phyloP scores from a whole-genome alignment of 2,329 filamentous ascomycete species.

The Cladosporium phlei region DNA sequence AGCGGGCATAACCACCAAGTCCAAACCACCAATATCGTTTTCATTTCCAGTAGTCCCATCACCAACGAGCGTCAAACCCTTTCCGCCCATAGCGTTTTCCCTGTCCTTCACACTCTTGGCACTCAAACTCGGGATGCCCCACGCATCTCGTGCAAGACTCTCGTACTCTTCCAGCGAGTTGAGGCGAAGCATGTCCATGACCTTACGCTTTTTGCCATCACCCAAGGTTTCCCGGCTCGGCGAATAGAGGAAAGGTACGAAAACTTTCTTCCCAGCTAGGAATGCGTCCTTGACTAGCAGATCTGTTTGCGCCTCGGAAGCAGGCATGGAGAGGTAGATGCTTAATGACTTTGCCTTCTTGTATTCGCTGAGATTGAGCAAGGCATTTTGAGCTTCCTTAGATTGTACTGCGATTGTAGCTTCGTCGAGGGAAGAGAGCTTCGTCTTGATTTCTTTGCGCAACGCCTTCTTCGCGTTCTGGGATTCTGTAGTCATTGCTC shows the following conservation, averaged over 20 bases:
- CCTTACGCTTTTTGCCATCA: constrained; percentile 45
- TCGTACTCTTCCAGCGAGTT: constrained; percentile 71
- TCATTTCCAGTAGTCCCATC: constrained; percentile 20
- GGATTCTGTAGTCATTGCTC: constrained; percentile 10
- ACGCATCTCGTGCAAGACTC: constrained; percentile 69
- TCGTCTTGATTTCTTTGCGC: constrained; percentile 63
- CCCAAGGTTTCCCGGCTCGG: constrained; percentile 30
- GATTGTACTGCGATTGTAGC: constrained; percentile 66
- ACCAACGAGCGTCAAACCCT: constrained; percentile 41
- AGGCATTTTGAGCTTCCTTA: constrained; percentile 59
- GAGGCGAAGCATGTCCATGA: constrained; percentile 95
- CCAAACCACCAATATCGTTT: constrained; percentile 49
- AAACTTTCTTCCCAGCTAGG: constrained; percentile 72
- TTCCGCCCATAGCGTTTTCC: constrained; percentile 67
- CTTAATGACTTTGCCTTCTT: constrained; percentile 69
- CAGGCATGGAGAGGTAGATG: constrained; percentile 90
- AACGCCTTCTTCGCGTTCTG: constrained; percentile 66
- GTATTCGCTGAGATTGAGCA: constrained; percentile 70
- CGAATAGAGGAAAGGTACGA: constrained; percentile 82
- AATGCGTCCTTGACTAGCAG: constrained; percentile 79
- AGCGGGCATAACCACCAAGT: constrained; percentile 86
- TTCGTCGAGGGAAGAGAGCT: constrained; percentile 57
- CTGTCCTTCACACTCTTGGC: constrained; percentile 60
- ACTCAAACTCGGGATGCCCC: constrained; percentile 89
- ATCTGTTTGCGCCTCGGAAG: constrained; percentile 78